phyloP scores from a whole-genome alignment of 495 filamentous ascomycete species.

The Trypethelium eluteriae region DNA sequence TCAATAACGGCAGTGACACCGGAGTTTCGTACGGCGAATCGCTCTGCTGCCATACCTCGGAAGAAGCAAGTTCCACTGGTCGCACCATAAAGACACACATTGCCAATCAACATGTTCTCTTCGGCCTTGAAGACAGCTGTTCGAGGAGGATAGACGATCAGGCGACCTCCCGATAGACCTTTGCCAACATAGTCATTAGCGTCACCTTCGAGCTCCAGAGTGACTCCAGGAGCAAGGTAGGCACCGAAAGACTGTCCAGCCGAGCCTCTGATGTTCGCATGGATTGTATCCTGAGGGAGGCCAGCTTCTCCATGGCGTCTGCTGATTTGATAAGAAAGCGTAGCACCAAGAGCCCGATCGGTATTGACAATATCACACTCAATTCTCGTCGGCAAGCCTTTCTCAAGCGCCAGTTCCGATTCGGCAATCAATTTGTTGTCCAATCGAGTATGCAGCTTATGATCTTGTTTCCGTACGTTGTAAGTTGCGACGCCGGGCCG shows the following conservation, averaged over 20 bases:
- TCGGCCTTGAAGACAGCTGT: slow-evolving; percentile 93
- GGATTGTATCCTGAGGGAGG: slow-evolving; percentile 88
- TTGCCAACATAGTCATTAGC: slow-evolving; percentile 98
- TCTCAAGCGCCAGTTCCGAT: slow-evolving; percentile 92
- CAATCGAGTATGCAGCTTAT: slow-evolving; percentile 83
- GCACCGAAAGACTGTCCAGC: slow-evolving; percentile 97
- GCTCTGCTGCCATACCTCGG: slow-evolving; percentile 94
- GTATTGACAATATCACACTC: slow-evolving; percentile 99
- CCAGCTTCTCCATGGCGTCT: slow-evolving; percentile 86
- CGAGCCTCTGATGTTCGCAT: slow-evolving; percentile 97
- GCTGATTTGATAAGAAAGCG: slow-evolving; percentile 93
- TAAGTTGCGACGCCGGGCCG: slow-evolving; percentile 95
- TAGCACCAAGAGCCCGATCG: slow-evolving; percentile 89
- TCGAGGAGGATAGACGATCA: slow-evolving; percentile 94
- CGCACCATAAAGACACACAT: slow-evolving; percentile 95
- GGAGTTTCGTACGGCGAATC: slow-evolving; percentile 97
- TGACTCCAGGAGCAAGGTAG: slow-evolving; percentile 90
- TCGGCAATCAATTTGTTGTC: slow-evolving; percentile 99
- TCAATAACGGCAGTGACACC: slow-evolving; percentile 95
- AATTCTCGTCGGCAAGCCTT: slow-evolving; percentile 88
- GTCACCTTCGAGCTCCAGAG: slow-evolving; percentile 94
- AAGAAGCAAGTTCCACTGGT: slow-evolving; percentile 94
- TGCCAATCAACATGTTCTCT: slow-evolving; percentile 94
- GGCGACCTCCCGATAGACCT: slow-evolving; percentile 87
- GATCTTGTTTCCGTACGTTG: slow-evolving; percentile 98